Percentiles rank a stretch among this genome's conserved stretches.
Conservation (phyloP, 345 rosid genomes). For the Brassica napus region DNA sequence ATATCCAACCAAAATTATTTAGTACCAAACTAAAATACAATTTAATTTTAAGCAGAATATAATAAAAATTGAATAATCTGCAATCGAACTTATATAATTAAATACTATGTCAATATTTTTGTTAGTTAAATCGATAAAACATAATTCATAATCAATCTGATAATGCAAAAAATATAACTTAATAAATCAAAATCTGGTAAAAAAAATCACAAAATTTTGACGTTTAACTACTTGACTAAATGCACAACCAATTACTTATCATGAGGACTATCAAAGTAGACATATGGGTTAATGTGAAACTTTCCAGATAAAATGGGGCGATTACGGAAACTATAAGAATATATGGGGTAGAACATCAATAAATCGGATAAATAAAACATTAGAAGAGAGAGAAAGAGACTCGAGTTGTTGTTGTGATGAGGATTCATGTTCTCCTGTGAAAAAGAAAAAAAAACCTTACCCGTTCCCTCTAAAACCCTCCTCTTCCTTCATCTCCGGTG, state of each 20-base stretch:
- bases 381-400: neutral
- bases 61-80: too few species aligned
- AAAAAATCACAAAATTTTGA: too few species aligned
- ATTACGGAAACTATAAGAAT: neutral
- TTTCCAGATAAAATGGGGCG: neutral
- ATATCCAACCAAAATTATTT: too few species aligned
- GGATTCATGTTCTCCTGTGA: neutral
- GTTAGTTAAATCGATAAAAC: too few species aligned
- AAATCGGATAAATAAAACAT: constrained; percentile 10
- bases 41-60: too few species aligned
- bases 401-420: neutral
- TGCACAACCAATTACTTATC: neutral
- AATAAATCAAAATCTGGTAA: too few species aligned
- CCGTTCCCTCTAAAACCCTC: constrained; percentile 41
- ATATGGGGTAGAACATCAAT: neutral
- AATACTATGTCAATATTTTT: too few species aligned
- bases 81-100: too few species aligned
- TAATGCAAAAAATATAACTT: too few species aligned
- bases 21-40: too few species aligned
- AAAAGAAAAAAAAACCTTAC: constrained; percentile 20
- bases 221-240: too few species aligned
- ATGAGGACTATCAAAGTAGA: neutral
- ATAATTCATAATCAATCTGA: too few species aligned
- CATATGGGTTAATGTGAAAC: neutral
- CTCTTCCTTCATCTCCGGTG: constrained; percentile 29